A percentile compares a stretch with the other conserved stretches of the same genome.
These are phyloP conservation scores for Tubosaeta brunneosetosa DNA, from an alignment of 768 basidiomycete genomes.

Conservation along the genomic window DNA sequence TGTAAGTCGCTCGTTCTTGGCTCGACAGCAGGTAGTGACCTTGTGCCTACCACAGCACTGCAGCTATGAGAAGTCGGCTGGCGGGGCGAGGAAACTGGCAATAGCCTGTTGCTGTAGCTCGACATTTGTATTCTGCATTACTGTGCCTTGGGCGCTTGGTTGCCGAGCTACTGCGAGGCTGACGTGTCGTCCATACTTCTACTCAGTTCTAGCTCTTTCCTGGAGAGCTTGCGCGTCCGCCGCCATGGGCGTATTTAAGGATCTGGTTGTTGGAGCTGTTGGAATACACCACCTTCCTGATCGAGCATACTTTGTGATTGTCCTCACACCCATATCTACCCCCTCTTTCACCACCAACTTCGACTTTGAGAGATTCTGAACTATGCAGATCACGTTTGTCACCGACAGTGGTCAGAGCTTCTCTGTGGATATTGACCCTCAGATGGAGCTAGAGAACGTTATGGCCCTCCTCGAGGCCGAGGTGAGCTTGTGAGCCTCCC, in stretches of 20 bases:
- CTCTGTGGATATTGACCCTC: constrained; percentile 78
- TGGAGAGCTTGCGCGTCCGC: constrained; percentile 16
- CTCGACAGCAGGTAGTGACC: not conserved
- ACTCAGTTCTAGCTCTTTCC: constrained; percentile 22
- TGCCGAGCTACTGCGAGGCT: constrained; percentile 2
- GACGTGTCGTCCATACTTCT: constrained; percentile 18
- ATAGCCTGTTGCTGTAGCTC: constrained; percentile 7
- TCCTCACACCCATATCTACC: not conserved
- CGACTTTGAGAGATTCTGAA: not conserved
- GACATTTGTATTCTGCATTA: constrained; percentile 2
- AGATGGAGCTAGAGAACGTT: constrained; percentile 89
- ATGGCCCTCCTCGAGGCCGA: constrained; percentile 94
- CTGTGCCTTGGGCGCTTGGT: constrained; percentile 8
- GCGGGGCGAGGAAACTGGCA: constrained; percentile 26
- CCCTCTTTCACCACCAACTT: constrained; percentile 6
- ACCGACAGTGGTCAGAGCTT: constrained; percentile 63
- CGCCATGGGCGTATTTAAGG: constrained; percentile 12
- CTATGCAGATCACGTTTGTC: constrained; percentile 70
- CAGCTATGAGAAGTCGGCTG: constrained; percentile 31
- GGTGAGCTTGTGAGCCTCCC: constrained; percentile 45
- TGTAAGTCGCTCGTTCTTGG: constrained; percentile 46
- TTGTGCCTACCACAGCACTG: constrained; percentile 26
- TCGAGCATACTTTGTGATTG: constrained; percentile 12
- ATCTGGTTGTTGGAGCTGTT: not conserved
- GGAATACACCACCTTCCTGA: constrained; percentile 20